Base-by-base conservation (phyloP, 306 rosid species). In the Fagus sylvatica region DNA sequence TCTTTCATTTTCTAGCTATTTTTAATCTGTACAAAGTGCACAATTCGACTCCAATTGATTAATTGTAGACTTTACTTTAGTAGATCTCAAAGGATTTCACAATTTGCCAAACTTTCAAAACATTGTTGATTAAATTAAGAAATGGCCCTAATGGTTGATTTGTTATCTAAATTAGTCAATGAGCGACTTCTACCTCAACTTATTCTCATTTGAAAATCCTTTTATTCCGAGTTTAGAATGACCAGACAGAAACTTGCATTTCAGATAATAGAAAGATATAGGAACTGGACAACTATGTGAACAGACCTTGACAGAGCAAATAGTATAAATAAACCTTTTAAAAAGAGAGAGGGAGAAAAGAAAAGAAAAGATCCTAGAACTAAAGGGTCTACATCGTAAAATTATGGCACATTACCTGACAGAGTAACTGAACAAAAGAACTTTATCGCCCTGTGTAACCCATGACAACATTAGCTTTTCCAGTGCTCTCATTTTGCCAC, bases 401-500 rank as follows among this genome's bases (percentile, higher is more conserved):
- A 19, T 3, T 32, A 34, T 49, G 51, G 67, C 39, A 41, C 4
- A 51, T 79, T 72, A 82, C 98, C 97, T 90, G 84, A 92, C 98
- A 59, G 95, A 94, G 84, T 92, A 90, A 85, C 98, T 94, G 85
- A 94, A 94, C 88, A 94, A 69, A 79, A 94, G 98, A 83, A 91
- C 87, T 88, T 94, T 94, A 85, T 94, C 97, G n/a, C 98, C 91
- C 36, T 81, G 85, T 57, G 87, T 81, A 79, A 85, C 74, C 98
- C 98, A 94, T 36, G 98, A 87, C 66, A 55, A 80, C 79, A 94
- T 69, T 57, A 94, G 83, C 61, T 90, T 92, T 75, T 92, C 98
- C 77, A 94, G 84, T 22, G 92, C 97, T 75, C 97, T 79, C 98
- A 94, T 92, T 92, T 94, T 92, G 9, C 98, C 98, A 79, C 98